Evolutionary conservation across 108 stramenopile genomes (phyloP).

Genomic region (Thalassiosira profunda): DNA sequence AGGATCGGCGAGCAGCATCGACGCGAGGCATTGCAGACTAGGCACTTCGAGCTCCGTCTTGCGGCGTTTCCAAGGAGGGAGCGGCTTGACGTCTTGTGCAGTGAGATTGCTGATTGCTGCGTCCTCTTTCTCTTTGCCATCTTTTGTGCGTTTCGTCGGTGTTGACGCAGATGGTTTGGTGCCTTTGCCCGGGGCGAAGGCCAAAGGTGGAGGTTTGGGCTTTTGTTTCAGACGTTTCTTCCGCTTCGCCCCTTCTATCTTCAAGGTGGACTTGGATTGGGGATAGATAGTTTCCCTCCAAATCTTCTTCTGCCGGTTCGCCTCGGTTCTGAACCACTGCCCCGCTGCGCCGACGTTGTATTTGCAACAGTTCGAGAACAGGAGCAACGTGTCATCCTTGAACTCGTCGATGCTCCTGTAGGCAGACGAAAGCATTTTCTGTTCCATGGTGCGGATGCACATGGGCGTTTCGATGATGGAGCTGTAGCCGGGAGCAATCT

Average conservation of each 20-base stretch:
- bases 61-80: slow-evolving; percentile 57
- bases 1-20: slow-evolving; percentile 89
- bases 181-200: slow-evolving; percentile 43
- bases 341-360: slow-evolving; percentile 86
- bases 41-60: slow-evolving; percentile 59
- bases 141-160: slow-evolving; percentile 4
- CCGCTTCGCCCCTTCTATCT: slow-evolving; percentile 64
- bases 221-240: slow-evolving; percentile 48
- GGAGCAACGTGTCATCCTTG: slow-evolving; percentile 70
- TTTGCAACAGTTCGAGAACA: slow-evolving; percentile 86
- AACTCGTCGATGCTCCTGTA: slow-evolving; percentile 72
- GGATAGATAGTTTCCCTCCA: slow-evolving; percentile 78
- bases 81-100: slow-evolving; percentile 43
- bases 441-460: slow-evolving; percentile 82
- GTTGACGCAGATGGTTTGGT: background rate
- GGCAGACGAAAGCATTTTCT: slow-evolving; percentile 62
- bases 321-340: slow-evolving; percentile 86
- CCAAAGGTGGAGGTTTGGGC: slow-evolving; percentile 46
- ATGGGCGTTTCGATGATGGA: slow-evolving; percentile 82
- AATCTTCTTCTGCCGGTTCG: slow-evolving; percentile 73
- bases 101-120: slow-evolving; percentile 41
- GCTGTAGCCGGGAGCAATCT: slow-evolving; percentile 84
- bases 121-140: slow-evolving; percentile 33
- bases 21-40: slow-evolving; percentile 82
- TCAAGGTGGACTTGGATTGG: slow-evolving; percentile 60